Evolutionary conservation across 805 yeast species (phyloP), one percentile per base, ranked within the genome.

Genomic region (Lachancea cidri): DNA sequence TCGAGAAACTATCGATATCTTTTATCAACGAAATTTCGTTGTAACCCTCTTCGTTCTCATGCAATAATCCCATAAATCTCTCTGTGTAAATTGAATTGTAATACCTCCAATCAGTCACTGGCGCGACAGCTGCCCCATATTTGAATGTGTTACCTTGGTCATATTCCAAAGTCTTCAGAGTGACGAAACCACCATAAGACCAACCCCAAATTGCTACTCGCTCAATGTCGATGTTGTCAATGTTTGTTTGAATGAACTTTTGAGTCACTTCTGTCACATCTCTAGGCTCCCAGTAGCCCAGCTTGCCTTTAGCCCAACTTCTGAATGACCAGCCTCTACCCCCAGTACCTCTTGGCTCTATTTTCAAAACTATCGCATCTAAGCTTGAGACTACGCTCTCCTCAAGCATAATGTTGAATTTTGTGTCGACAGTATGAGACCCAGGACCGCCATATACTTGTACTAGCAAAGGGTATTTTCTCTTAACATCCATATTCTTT

Each of bases 281-380:
- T 36, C 81, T 64, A 5, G 89, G 83, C 55, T 85, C 95, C 83
- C 85, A 83, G 47, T 74, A 71, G 0, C 95, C 95, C 38, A 85
- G 67, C 16, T 72, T 67, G 4, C 68, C 63, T 15, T 60, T 71
- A 0, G 84, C 84, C 67, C 69, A 79, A 2, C 80, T 65, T 54
- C 71, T 73, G 49, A 72, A 76, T 17, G 62, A 62, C 91, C 93
- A 83, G 3, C 85, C 86, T 53, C 77, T 76, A 4, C 81, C 83
- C n/a, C 85, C 87, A 0, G 93, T 83, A 2, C 94, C 93, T 57
- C 93, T 68, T 14, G 94, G 93, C 51, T 85, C 95, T 33, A 85
- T 75, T 34, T 77, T 71, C 38, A 84, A 59, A 1, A 83, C 79
- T 20, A 84, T 69, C 0, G 82, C 77, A 52, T 80, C 75, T 34